Evolutionary conservation across 257 asterid genomes (phyloP).

Genomic region (Lavandula angustifolia): DNA sequence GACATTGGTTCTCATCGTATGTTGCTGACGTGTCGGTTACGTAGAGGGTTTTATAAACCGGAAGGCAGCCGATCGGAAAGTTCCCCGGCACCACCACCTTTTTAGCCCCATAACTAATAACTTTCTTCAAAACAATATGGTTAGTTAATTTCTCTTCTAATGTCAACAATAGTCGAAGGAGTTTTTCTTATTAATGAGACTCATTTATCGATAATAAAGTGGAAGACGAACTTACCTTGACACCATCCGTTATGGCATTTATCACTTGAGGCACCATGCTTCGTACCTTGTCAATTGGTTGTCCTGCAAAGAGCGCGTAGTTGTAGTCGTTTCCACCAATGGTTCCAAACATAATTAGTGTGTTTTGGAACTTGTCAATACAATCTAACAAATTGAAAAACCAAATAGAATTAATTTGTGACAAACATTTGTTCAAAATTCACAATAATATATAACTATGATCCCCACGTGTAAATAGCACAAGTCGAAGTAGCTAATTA

Average conservation of each 20-base stretch:
- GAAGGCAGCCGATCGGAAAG: slow-evolving; percentile 33
- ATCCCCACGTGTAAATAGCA: too few relatives aligned
- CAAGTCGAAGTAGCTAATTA: too few relatives aligned
- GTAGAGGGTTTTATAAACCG: slow-evolving; percentile 17
- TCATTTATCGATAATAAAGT: too few relatives aligned
- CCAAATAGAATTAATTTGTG: neutral
- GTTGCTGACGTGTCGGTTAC: neutral
- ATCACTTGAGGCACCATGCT: slow-evolving; percentile 28
- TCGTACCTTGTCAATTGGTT: slow-evolving; percentile 20
- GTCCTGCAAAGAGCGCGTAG: slow-evolving; percentile 26
- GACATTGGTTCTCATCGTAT: slow-evolving; percentile 25
- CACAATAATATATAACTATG: too few relatives aligned
- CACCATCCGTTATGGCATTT: slow-evolving; percentile 3
- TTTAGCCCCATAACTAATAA: slow-evolving; percentile 18
- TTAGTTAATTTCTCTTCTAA: too few relatives aligned
- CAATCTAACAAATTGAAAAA: slow-evolving; percentile 16
- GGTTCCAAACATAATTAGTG: slow-evolving; percentile 36
- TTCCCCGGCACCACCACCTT: slow-evolving; percentile 31
- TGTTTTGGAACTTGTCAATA: slow-evolving; percentile 6
- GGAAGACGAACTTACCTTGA: neutral
- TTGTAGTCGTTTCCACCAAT: slow-evolving; percentile 36
- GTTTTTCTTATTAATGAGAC: too few relatives aligned
- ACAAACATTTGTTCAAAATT: too few relatives aligned
- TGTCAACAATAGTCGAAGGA: too few relatives aligned
- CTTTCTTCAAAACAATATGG: slow-evolving; percentile 10